Conservation (phyloP, 352 stramenopile genomes). For the Globisporangium viniferum region DNA sequence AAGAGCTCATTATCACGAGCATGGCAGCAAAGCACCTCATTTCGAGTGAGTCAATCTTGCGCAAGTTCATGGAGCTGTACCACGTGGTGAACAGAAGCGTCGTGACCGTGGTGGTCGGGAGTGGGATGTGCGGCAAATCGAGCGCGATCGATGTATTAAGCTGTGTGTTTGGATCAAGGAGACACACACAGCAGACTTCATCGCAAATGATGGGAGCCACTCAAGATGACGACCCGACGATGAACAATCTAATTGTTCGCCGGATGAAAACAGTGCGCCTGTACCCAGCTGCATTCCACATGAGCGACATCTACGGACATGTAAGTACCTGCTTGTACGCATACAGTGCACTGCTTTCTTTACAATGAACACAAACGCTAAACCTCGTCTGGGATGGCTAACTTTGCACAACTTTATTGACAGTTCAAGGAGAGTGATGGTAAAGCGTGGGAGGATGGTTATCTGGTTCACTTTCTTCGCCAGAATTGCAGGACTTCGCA, state of each 20-base stretch:
- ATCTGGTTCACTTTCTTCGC: conserved; percentile 54
- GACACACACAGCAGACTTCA: background rate
- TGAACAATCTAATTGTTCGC: conserved; percentile 2
- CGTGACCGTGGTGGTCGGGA: conserved; percentile 48
- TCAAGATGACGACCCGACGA: background rate
- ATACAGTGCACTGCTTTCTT: too few relatives aligned
- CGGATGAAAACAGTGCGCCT: conserved; percentile 35
- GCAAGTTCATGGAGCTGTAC: conserved; percentile 64
- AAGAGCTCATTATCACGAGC: conserved; percentile 24
- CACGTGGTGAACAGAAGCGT: conserved; percentile 35
- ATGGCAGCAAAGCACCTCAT: conserved; percentile 26
- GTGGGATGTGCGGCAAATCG: conserved; percentile 55
- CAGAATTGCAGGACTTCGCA: conserved; percentile 28
- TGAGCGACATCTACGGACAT: conserved; percentile 50
- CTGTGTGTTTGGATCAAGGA: conserved; percentile 23
- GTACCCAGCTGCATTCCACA: conserved; percentile 36
- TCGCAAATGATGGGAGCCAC: background rate
- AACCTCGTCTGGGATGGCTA: background rate
- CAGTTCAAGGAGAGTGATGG: conserved; percentile 37
- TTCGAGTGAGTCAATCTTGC: conserved; percentile 39
- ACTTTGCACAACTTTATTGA: background rate
- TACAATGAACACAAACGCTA: background rate
- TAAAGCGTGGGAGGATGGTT: conserved; percentile 52
- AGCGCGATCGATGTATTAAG: conserved; percentile 45
- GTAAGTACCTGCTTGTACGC: conserved; percentile 10